Evolutionary conservation across 225 moss, liverwort and hornwort species (phyloP).

Genomic region (Polytrichum formosum): DNA sequence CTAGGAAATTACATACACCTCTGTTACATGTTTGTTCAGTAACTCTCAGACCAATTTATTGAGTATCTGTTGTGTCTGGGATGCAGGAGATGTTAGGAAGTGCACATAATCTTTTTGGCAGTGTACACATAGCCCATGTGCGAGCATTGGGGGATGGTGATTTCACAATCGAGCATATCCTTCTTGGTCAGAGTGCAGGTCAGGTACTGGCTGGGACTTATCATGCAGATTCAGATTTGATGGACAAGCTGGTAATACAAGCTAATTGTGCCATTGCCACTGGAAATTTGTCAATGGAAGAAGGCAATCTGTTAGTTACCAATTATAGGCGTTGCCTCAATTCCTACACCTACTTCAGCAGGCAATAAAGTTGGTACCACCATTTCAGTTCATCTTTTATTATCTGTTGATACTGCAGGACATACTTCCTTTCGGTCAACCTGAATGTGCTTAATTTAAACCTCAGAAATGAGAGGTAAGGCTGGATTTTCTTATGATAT

Average conservation of each 20-base stretch:
- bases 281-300: slow-evolving; percentile 51
- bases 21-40: too few relatives aligned
- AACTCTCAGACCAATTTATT: too few relatives aligned
- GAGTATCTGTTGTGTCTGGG: background rate
- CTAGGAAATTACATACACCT: too few relatives aligned
- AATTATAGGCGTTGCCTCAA: slow-evolving; percentile 58
- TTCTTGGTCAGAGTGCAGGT: slow-evolving; percentile 62
- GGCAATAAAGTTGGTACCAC: background rate
- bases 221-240: slow-evolving; percentile 42
- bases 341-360: slow-evolving; percentile 75
- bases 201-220: slow-evolving; percentile 49
- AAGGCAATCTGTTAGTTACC: slow-evolving; percentile 48
- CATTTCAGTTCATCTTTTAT: background rate
- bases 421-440: too few relatives aligned
- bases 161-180: slow-evolving; percentile 48
- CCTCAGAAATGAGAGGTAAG: too few relatives aligned
- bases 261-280: slow-evolving; percentile 43
- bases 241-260: slow-evolving; percentile 41
- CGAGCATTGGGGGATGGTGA: slow-evolving; percentile 35
- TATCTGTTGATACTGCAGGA: too few relatives aligned
- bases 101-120: slow-evolving; percentile 81
- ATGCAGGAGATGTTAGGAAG: slow-evolving; percentile 78
- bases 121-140: slow-evolving; percentile 59
- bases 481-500: too few relatives aligned
- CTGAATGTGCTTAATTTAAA: too few relatives aligned